Conservation (phyloP, 345 rosid genomes). For the Pistacia integerrima region DNA sequence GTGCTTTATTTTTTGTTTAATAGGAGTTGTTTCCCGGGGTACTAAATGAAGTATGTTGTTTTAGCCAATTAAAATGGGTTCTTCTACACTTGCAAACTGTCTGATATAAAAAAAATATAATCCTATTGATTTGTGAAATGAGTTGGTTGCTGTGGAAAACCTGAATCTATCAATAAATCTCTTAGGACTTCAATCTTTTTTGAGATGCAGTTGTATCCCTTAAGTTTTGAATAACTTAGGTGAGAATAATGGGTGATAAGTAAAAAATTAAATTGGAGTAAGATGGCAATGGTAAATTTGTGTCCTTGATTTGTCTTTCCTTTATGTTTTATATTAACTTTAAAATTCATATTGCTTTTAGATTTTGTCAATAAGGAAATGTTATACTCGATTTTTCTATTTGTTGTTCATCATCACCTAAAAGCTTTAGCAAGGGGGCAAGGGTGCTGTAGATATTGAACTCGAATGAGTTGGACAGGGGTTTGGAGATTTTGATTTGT, state of each 20-base stretch:
- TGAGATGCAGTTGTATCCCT: neutral
- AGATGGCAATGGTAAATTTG: neutral
- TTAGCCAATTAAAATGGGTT: neutral
- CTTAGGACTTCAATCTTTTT: neutral
- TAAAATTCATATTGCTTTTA: neutral
- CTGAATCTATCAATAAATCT: neutral
- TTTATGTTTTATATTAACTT: neutral
- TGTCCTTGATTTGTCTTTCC: neutral
- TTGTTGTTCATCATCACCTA: neutral
- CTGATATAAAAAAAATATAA: neutral
- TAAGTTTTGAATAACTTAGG: neutral
- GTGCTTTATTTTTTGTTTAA: neutral
- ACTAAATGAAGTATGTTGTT: neutral
- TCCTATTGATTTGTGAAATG: neutral
- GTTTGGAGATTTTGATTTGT: neutral
- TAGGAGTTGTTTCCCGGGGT: neutral
- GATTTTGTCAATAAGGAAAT: neutral
- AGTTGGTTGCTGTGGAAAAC: neutral
- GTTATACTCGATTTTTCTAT: neutral
- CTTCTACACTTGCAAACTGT: neutral
- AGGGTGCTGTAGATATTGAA: neutral
- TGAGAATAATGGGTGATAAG: neutral
- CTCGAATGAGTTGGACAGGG: neutral
- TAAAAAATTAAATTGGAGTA: neutral
- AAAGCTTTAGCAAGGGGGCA: neutral